These are phyloP conservation scores for Globisporangium uncinulatum DNA, from an alignment of 352 stramenopile genomes.

Conservation along the genomic window DNA sequence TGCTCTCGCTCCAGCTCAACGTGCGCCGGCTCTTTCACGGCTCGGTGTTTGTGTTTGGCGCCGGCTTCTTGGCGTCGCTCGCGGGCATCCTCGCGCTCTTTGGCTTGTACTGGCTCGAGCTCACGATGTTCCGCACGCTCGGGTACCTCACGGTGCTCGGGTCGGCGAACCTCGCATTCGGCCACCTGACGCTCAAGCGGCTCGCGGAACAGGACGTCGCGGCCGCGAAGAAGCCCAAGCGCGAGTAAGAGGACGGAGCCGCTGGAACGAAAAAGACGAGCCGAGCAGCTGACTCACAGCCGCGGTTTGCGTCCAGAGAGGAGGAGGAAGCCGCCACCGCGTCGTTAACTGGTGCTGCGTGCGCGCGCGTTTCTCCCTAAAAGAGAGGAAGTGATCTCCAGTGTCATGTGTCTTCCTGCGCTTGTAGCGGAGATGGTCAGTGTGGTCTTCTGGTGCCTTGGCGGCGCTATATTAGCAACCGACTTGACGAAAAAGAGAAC, in stretches of 20 bases:
- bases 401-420: too few species aligned
- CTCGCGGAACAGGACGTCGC: constrained; percentile 32
- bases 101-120: constrained; percentile 80
- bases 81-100: constrained; percentile 76
- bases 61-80: constrained; percentile 70
- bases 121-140: constrained; percentile 86
- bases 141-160: constrained; percentile 65
- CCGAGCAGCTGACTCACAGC: not conserved
- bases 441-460: not conserved
- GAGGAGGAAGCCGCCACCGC: too few species aligned
- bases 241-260: constrained; percentile 35
- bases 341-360: not conserved
- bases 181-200: constrained; percentile 74
- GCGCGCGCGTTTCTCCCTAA: too few species aligned
- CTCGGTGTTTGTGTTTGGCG: constrained; percentile 60
- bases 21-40: constrained; percentile 61
- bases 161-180: constrained; percentile 48
- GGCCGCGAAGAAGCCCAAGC: constrained; percentile 45
- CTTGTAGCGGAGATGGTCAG: too few species aligned
- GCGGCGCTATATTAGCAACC: not conserved
- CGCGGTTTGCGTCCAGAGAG: not conserved
- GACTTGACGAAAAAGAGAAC: too few species aligned
- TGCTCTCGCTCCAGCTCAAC: constrained; percentile 55
- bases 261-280: too few species aligned
- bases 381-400: too few species aligned